A percentile compares a stretch with the other conserved stretches of the same genome.
These are phyloP conservation scores for Arabidopsis arenosa DNA, from an alignment of 345 rosid species.

Conservation along the genomic window DNA sequence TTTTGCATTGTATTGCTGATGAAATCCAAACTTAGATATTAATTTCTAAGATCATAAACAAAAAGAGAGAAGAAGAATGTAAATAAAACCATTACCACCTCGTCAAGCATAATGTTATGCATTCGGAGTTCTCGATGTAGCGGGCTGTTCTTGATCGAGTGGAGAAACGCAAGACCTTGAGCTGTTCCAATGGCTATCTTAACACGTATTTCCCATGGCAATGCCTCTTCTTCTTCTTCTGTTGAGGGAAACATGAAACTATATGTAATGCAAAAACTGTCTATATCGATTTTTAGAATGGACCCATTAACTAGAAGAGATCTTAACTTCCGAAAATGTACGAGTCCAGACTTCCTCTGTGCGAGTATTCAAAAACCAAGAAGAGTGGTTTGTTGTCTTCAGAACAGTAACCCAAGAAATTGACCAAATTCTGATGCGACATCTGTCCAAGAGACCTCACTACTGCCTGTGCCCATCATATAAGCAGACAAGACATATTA, in stretches of 20 bases:
- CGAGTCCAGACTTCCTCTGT: conserved; percentile 7
- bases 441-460: background rate
- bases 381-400: conserved; percentile 3
- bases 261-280: background rate
- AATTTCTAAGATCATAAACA: background rate
- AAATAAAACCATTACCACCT: conserved; percentile 23
- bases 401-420: conserved; percentile 21
- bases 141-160: background rate
- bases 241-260: conserved; percentile 24
- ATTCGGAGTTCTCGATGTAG: conserved; percentile 9
- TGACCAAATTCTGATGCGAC: conserved; percentile 23
- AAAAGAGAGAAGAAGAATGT: background rate
- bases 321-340: conserved; percentile 23
- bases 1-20: conserved; percentile 34
- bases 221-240: conserved; percentile 14
- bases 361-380: conserved; percentile 22
- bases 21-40: conserved; percentile 19
- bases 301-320: background rate
- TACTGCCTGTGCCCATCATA: background rate
- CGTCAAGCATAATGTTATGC: conserved; percentile 33
- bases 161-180: conserved; percentile 24
- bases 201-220: conserved; percentile 32
- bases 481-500: background rate
- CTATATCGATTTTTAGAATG: background rate
- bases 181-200: conserved; percentile 33